Evolutionary conservation across 768 basidiomycete species (phyloP).

Genomic region (Panus rudis): DNA sequence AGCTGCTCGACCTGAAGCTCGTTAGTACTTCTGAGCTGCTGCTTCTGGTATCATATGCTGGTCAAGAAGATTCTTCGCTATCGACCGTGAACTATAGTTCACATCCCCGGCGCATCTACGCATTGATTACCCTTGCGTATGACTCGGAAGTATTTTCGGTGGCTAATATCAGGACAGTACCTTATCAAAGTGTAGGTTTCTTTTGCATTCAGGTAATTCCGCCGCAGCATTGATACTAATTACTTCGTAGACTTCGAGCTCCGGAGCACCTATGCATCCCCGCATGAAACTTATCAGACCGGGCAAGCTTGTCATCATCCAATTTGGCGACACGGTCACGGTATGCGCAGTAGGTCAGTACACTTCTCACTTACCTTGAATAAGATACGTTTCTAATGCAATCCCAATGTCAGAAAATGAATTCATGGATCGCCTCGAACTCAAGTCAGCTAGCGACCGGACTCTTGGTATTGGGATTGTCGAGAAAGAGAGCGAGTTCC

Average conservation of each 20-base stretch:
- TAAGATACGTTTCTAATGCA: neutral
- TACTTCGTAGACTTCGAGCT: slow-evolving; percentile 47
- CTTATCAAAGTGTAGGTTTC: slow-evolving; percentile 65
- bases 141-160: slow-evolving; percentile 37
- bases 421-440: slow-evolving; percentile 64
- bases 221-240: neutral
- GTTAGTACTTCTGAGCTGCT: slow-evolving; percentile 52
- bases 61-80: slow-evolving; percentile 40
- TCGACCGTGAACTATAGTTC: slow-evolving; percentile 31
- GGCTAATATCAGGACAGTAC: slow-evolving; percentile 48
- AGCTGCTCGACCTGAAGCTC: slow-evolving; percentile 63
- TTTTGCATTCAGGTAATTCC: neutral
- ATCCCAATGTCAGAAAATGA: slow-evolving; percentile 45
- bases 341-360: slow-evolving; percentile 56
- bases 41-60: slow-evolving; percentile 63
- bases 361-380: neutral
- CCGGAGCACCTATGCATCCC: slow-evolving; percentile 67
- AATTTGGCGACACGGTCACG: slow-evolving; percentile 74
- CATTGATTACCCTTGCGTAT: slow-evolving; percentile 45
- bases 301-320: slow-evolving; percentile 53
- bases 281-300: slow-evolving; percentile 53
- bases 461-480: slow-evolving; percentile 66
- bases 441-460: slow-evolving; percentile 60
- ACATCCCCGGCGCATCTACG: slow-evolving; percentile 55
- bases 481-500: slow-evolving; percentile 38